Base-by-base conservation (phyloP, 495 filamentous ascomycete species). In the Ramalina peruviana region DNA sequence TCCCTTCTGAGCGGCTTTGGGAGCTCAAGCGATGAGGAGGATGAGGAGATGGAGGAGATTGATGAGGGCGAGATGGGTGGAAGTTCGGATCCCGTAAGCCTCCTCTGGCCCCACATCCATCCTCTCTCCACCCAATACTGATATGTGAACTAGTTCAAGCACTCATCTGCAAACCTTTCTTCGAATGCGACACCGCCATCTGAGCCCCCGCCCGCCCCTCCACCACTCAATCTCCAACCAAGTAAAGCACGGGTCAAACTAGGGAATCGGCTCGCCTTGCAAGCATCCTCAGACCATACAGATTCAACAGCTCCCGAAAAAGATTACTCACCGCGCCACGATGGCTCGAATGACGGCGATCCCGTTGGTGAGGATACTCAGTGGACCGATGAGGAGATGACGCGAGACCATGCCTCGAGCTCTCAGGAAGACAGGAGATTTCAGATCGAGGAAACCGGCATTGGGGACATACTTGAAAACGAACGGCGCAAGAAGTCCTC, bases 21-120 rank as follows among this genome's bases (percentile, higher is more conserved):
- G 55, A 92, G 84, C 67, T 94, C 86, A 12, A 95, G 88, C 59
- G 88, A 94, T 55, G 92, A 96, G 57, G 92, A 97, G 49, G 92
- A 98, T 54, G 92, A 96, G 57, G 92, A 98, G 53, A 81, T 86
- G 76, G 85, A 88, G 47, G 88, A 89, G 58, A 82, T 89, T 44
- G 86, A 83, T 50, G 88, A 92, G 52, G 78, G 79, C 43, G 75
- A 79, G 54, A 69, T 60, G 19, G 47, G 52, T 11, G 38, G 27
- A 12, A 65, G 63, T 50, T 62, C 69, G 53, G 80, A 84, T 63
- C 75, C 81, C 74, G 80, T 83, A 70, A 76, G 80, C 81, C 70
- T 72, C 60, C 59, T 69, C 67, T 68, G 9, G 12, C 59, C 71
- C 38, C 30, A 19, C 4, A 25, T 17, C 26, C 25, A 15, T 27